Evolutionary conservation across 305 asterid species (phyloP).

Genomic region (Plantago coronopus): DNA sequence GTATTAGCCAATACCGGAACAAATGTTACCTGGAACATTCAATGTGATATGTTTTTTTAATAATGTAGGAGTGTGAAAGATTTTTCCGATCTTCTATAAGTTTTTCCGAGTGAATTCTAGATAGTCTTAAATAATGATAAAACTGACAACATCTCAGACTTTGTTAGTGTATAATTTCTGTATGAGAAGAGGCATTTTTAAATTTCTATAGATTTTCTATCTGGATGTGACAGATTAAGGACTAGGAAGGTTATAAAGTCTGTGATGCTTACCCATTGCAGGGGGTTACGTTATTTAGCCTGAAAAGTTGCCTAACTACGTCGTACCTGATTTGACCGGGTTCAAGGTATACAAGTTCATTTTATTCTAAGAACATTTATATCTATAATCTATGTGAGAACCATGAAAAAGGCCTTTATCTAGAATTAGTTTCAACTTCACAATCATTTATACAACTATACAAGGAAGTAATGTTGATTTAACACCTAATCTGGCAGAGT

Average conservation of each 20-base stretch:
- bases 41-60: too few species aligned
- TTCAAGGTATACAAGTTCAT: slow-evolving; percentile 55
- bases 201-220: neutral
- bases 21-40: too few species aligned
- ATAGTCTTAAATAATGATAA: too few species aligned
- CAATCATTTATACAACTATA: too few species aligned
- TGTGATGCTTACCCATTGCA: slow-evolving; percentile 25
- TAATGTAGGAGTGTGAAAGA: too few species aligned
- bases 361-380: slow-evolving; percentile 4
- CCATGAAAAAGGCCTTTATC: neutral
- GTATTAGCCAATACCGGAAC: too few species aligned
- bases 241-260: neutral
- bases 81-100: neutral
- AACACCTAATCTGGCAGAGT: too few species aligned
- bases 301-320: slow-evolving; percentile 78
- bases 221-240: slow-evolving; percentile 1
- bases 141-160: neutral
- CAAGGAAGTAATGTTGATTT: too few species aligned
- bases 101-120: too few species aligned
- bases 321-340: slow-evolving; percentile 71
- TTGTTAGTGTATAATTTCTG: neutral
- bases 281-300: slow-evolving; percentile 79
- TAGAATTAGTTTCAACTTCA: too few species aligned
- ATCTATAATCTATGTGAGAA: too few species aligned
- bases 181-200: neutral